Evolutionary conservation across 306 rosid genomes (phyloP), one percentile per base, ranked within the genome.

Genomic region (Casuarina glauca): DNA sequence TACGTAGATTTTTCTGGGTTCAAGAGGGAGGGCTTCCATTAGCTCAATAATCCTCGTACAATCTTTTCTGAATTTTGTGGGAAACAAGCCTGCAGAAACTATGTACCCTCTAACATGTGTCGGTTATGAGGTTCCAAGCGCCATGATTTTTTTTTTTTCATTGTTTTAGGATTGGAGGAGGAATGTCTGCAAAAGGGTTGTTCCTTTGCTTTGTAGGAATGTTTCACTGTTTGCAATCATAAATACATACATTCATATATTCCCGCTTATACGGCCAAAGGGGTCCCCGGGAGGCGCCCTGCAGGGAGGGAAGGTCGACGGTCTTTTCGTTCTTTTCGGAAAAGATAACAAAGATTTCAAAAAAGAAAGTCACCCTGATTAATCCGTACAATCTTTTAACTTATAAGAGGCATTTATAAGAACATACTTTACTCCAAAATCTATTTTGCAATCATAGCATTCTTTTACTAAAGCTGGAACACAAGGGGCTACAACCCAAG

Each of bases 161-260:
- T 16, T 3, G 26, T 53, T 13, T 4, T 3, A 17, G n/a, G 5
- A 38, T 35, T 62, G 19, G 36, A 36, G 8, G 36, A 9, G 43
- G 36, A 62, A 62, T 62, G 69, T 62, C 15, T 62, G 45, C 69
- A 62, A 62, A 62, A 62, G 69, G 69, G 36, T 36, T 36, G 6
- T 13, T 62, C 17, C 42, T 19, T 55, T 17, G 17, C 44, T 36
- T 36, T 62, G 11, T 3, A 0, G 0, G 12, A n/a, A 36, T 62
- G 69, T 13, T 62, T 62, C 17, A 62, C 12, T 62, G 19, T 62
- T 62, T 12, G 19, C 17, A 36, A 62, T 35, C 69, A 62, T 36
- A 36, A 61, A 5, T 19, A 52, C 17, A 17, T 17, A 16, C 12
- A 52, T 51, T 1, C 9, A 5, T 8, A 46, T 46, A 11, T 46